Percentiles rank a stretch among this genome's conserved stretches.
These are phyloP conservation scores for Apiospora sp. DNA, from an alignment of 2,329 filamentous ascomycete genomes.

Conservation along the genomic window DNA sequence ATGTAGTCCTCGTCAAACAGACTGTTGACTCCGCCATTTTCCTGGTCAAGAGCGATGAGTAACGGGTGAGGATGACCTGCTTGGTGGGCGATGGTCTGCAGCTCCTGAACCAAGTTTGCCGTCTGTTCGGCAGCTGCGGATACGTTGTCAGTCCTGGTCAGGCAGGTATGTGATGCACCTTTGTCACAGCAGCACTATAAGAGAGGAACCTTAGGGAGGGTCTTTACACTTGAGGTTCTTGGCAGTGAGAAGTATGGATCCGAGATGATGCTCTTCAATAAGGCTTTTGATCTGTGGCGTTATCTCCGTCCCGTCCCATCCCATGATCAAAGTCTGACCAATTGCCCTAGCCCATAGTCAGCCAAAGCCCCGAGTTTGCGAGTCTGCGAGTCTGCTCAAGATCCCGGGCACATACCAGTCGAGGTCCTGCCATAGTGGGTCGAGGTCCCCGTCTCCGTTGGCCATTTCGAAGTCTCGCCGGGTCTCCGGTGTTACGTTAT, in stretches of 20 bases:
- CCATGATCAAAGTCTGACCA: slow-evolving; percentile 83
- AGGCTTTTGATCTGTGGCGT: slow-evolving; percentile 83
- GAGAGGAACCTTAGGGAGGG: background rate
- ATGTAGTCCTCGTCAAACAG: slow-evolving; percentile 96
- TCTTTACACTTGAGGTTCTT: slow-evolving; percentile 83
- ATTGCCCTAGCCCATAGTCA: slow-evolving; percentile 63
- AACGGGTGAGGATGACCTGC: slow-evolving; percentile 90
- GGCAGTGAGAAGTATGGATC: slow-evolving; percentile 83
- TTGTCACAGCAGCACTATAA: background rate
- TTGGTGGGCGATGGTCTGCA: slow-evolving; percentile 91
- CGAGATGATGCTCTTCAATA: slow-evolving; percentile 86
- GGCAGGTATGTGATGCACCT: slow-evolving; percentile 30
- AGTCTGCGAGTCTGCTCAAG: background rate
- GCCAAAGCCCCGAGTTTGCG: slow-evolving; percentile 31
- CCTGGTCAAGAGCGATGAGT: slow-evolving; percentile 91
- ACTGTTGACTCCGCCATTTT: slow-evolving; percentile 98
- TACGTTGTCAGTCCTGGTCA: slow-evolving; percentile 41
- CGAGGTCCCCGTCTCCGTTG: slow-evolving; percentile 56
- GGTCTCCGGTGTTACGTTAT: slow-evolving; percentile 40
- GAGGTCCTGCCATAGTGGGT: slow-evolving; percentile 77
- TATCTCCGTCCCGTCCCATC: slow-evolving; percentile 84
- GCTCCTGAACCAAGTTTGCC: slow-evolving; percentile 84
- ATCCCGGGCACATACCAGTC: slow-evolving; percentile 68
- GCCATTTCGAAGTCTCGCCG: slow-evolving; percentile 40
- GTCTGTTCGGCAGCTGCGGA: slow-evolving; percentile 85